phyloP scores from a whole-genome alignment of 176 grass and related monocot species.

The Zoysia japonica region DNA sequence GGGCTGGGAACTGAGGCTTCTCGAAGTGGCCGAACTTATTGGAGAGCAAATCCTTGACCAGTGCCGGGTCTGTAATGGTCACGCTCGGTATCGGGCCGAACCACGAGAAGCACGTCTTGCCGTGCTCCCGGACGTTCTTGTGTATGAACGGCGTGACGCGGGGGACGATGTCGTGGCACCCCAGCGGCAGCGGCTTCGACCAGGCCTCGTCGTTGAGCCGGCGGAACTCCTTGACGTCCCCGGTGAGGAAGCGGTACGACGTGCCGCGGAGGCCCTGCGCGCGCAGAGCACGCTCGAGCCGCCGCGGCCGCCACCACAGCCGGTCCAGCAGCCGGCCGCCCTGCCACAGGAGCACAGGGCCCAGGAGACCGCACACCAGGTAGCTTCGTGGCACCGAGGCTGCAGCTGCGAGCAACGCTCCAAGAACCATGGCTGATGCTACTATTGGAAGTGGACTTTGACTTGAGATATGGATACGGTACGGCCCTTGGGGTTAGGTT shows the following conservation, averaged over 20 bases:
- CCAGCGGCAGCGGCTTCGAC: constrained; percentile 37
- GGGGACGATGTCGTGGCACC: constrained; percentile 48
- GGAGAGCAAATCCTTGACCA: constrained; percentile 44
- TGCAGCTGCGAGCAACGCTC: background rate
- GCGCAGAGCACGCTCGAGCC: constrained; percentile 39
- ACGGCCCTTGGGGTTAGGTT: constrained; percentile 1
- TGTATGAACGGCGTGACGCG: constrained; percentile 40
- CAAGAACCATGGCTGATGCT: constrained; percentile 29
- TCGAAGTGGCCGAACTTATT: constrained; percentile 61
- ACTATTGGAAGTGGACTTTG: constrained; percentile 8
- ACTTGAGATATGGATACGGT: constrained; percentile 7
- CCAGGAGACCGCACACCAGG: constrained; percentile 21
- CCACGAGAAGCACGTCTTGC: constrained; percentile 62
- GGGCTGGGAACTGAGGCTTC: constrained; percentile 37
- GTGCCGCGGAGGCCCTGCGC: constrained; percentile 55
- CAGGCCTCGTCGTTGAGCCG: constrained; percentile 24
- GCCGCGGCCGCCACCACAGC: constrained; percentile 53
- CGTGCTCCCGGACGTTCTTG: constrained; percentile 35
- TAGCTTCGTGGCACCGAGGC: constrained; percentile 33
- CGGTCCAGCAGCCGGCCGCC: constrained; percentile 25
- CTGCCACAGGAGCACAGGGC: constrained; percentile 31
- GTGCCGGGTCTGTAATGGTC: constrained; percentile 44
- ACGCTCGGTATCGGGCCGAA: constrained; percentile 53
- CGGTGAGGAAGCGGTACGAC: constrained; percentile 49
- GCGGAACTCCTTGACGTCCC: constrained; percentile 37